Conservation (phyloP, 768 basidiomycete species). For the Kwoniella dejecticola region DNA sequence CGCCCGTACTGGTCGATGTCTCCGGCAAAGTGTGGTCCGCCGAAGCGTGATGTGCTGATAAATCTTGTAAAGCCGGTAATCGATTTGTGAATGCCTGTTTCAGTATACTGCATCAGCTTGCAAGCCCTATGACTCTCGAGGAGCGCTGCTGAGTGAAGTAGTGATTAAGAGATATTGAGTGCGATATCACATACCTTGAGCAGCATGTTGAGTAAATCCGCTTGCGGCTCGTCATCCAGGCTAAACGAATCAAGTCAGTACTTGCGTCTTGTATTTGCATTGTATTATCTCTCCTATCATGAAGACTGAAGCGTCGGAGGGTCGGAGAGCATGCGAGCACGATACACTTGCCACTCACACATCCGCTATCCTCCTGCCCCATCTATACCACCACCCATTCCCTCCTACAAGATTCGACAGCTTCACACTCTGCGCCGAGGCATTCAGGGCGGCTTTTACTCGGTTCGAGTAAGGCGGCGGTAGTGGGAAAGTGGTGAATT, state of each 20-base stretch:
- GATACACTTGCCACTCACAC: conserved; percentile 61
- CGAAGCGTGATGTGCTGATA: conserved; percentile 41
- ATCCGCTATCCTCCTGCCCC: conserved; percentile 80
- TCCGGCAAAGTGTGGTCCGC: conserved; percentile 71
- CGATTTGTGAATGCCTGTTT: conserved; percentile 51
- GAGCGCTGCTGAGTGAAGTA: too few species aligned
- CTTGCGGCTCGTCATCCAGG: conserved; percentile 72
- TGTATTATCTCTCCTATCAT: neutral
- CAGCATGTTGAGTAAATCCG: conserved; percentile 71
- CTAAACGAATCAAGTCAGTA: conserved; percentile 57
- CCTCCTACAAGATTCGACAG: conserved; percentile 80
- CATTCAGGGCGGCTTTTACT: conserved; percentile 83
- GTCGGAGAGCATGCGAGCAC: too few species aligned
- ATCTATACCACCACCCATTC: conserved; percentile 88
- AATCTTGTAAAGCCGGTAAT: conserved; percentile 52
- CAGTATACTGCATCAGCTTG: neutral
- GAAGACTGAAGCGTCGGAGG: neutral
- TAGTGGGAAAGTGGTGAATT: conserved; percentile 85
- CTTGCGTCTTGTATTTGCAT: too few species aligned
- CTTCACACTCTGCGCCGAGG: conserved; percentile 81
- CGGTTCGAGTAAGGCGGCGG: conserved; percentile 73
- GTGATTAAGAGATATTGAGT: too few species aligned
- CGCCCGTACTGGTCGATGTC: conserved; percentile 73
- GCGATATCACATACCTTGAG: conserved; percentile 61
- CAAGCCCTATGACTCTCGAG: too few species aligned